These are phyloP conservation scores for Saccharomyces paradoxus DNA, from an alignment of 805 yeast genomes.

Conservation along the genomic window DNA sequence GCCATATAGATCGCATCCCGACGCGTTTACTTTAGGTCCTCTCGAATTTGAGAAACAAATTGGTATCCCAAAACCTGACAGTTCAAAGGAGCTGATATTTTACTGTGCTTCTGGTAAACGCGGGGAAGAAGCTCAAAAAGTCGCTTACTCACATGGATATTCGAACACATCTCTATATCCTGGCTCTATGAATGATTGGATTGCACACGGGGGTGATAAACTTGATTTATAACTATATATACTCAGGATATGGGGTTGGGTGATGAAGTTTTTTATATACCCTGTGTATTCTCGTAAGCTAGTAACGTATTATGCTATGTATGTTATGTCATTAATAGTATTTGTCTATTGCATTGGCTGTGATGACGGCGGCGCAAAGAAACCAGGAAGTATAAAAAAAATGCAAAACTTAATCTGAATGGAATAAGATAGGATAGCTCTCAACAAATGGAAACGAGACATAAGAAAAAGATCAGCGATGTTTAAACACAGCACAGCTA, in stretches of 20 bases:
- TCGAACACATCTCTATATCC: conserved; percentile 63
- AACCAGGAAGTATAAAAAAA: neutral
- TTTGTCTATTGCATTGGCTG: neutral
- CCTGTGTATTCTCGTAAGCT: neutral
- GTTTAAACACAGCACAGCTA: neutral
- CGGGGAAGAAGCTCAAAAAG: conserved; percentile 70
- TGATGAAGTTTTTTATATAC: neutral
- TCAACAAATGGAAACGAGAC: neutral
- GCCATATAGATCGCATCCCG: conserved; percentile 78
- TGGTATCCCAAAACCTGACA: conserved; percentile 65
- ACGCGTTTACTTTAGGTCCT: conserved; percentile 63
- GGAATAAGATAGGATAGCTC: neutral
- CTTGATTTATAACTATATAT: conserved; percentile 6
- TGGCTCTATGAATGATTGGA: conserved; percentile 84
- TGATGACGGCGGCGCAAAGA: neutral
- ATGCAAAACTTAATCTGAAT: neutral
- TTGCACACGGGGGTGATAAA: conserved; percentile 24
- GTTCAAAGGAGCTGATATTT: conserved; percentile 59
- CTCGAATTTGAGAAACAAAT: conserved; percentile 67
- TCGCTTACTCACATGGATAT: conserved; percentile 80
- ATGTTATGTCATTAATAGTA: neutral
- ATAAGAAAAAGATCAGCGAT: neutral
- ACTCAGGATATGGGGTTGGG: neutral
- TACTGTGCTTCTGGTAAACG: conserved; percentile 86
- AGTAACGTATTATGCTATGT: neutral